These are phyloP conservation scores for Penicillium dipodomyicola DNA, from an alignment of 495 filamentous ascomycete species.

Conservation along the genomic window DNA sequence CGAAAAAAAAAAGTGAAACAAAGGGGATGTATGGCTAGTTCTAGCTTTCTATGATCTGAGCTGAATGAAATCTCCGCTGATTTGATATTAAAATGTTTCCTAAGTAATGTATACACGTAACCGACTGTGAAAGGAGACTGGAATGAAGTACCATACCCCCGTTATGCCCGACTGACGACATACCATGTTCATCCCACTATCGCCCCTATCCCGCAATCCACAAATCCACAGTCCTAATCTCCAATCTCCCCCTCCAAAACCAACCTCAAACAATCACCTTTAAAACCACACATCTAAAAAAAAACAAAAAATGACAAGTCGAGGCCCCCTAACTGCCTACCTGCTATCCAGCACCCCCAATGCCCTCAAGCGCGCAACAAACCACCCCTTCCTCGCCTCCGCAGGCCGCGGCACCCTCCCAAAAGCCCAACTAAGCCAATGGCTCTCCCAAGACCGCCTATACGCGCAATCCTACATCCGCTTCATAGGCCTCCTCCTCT, in stretches of 20 bases:
- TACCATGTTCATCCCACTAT: constrained; percentile 12
- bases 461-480: constrained; percentile 72
- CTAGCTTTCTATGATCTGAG: not conserved
- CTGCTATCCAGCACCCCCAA: constrained; percentile 28
- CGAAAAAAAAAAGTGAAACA: not conserved
- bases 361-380: constrained; percentile 56
- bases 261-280: not conserved
- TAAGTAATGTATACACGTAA: not conserved
- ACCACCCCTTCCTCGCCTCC: constrained; percentile 64
- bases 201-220: constrained; percentile 9
- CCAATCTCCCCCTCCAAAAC: not conserved
- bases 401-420: constrained; percentile 63
- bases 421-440: constrained; percentile 55
- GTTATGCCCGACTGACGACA: constrained; percentile 12
- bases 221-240: constrained; percentile 6
- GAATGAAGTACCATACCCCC: not conserved
- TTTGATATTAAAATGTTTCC: not conserved
- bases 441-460: constrained; percentile 73
- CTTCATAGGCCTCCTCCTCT: constrained; percentile 64
- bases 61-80: constrained; percentile 10
- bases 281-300: not conserved
- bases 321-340: constrained; percentile 33
- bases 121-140: not conserved
- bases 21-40: constrained; percentile 3
- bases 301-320: constrained; percentile 23